Evolutionary conservation across 1,139 yeast species (phyloP), one percentile per base, ranked within the genome.

Genomic region (Arxiozyma heterogenica): DNA sequence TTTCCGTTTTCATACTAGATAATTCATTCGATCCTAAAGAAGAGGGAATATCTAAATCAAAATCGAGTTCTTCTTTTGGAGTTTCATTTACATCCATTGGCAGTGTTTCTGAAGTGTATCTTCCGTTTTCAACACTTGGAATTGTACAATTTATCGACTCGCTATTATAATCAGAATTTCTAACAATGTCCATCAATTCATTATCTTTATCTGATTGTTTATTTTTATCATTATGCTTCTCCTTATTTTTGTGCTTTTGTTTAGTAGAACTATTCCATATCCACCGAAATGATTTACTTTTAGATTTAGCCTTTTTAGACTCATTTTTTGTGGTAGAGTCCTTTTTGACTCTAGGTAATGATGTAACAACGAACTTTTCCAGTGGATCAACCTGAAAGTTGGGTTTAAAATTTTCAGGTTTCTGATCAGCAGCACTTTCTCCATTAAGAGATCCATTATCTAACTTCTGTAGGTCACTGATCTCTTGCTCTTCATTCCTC

Each of bases 301-400:
- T 59, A 17, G 56, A 43, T 38, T 53, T 56, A 23, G 47, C 18
- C 23, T 47, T 41, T 23, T 43, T 30, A 3, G 34, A 41, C 12
- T 55, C 53, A 47, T 60, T 57, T 44, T 57, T 57, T 2, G 51
- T 30, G 30, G 42, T 34, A 11, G 44, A 42, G 18, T 41, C 38
- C 51, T 61, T 65, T 41, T 55, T 55, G 46, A 57, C 56, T 45
- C 57, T 61, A 4, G 68, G 68, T 43, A 66, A 49, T 41, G 63
- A 62, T 23, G 53, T 57, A 3, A 61, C 66, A 15, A 64, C 64
- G 54, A 66, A 65, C 41, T 54, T 53, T 44, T 60, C 61, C 34
- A 66, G 55, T 11, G 70, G 69, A 54, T 65, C 64, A 17, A 65
- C 68, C 53, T 61, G 63, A 51, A 66, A 65, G 9, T 52, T 38